Percentiles rank a stretch among this genome's conserved stretches.
phyloP scores from a whole-genome alignment of 2,329 filamentous ascomycete genomes.

The Metarhizium rileyi region DNA sequence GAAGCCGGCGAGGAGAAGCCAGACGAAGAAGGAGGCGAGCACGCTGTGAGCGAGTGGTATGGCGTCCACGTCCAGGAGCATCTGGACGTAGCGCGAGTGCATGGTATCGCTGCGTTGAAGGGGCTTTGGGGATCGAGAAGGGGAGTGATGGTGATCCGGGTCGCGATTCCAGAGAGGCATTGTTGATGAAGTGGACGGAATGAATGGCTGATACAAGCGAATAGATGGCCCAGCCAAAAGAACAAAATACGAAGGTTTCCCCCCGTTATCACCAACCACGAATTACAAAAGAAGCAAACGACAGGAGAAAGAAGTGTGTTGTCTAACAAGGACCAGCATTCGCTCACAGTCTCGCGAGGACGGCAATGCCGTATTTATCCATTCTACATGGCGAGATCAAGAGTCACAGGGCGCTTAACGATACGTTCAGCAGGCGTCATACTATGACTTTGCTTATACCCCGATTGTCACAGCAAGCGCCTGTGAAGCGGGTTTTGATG shows the following conservation, averaged over 20 bases:
- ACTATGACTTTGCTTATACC: neutral
- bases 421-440: neutral
- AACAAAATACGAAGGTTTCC: neutral
- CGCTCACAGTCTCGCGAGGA: too few species aligned
- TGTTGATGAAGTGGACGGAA: neutral
- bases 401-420: neutral
- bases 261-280: neutral
- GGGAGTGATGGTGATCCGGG: conserved; percentile 7
- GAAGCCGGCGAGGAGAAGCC: conserved; percentile 43
- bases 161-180: conserved; percentile 4
- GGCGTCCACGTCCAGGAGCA: conserved; percentile 36
- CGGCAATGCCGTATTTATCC: too few species aligned
- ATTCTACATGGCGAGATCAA: too few species aligned
- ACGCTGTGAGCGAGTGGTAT: conserved; percentile 38
- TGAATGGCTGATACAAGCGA: neutral
- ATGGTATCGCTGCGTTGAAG: conserved; percentile 13
- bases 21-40: conserved; percentile 28
- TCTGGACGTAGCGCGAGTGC: conserved; percentile 32
- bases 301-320: neutral
- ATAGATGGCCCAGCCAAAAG: neutral
- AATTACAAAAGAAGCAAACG: conserved; percentile 6
- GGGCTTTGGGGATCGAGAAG: conserved; percentile 6
- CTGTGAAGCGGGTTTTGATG: neutral
- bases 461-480: neutral
- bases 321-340: too few species aligned